Conservation (phyloP, 179 eudicot species). For the Spergularia azorica region DNA sequence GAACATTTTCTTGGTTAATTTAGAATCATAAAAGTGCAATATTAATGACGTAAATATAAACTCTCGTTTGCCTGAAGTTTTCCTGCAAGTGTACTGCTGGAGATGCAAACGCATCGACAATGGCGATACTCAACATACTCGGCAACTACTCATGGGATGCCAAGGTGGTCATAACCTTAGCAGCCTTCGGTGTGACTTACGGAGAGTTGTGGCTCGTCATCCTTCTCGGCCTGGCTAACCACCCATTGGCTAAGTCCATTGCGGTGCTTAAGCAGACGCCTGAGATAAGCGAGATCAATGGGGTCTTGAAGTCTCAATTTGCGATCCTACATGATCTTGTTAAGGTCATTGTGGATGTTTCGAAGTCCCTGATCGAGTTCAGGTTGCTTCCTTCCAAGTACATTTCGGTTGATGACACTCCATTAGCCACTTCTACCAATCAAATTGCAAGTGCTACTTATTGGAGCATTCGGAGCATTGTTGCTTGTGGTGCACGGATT, state of each 20-base stretch:
- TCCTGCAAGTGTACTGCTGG: slow-evolving; percentile 77
- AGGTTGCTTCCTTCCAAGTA: slow-evolving; percentile 64
- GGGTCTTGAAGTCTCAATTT: slow-evolving; percentile 36
- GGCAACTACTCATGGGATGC: slow-evolving; percentile 85
- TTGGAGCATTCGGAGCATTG: slow-evolving; percentile 79
- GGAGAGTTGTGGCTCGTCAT: slow-evolving; percentile 81
- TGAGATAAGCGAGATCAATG: slow-evolving; percentile 37
- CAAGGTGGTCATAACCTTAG: slow-evolving; percentile 63
- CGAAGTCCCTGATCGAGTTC: slow-evolving; percentile 57
- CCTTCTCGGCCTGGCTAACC: slow-evolving; percentile 34
- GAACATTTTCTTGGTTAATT: too few relatives aligned
- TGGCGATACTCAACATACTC: slow-evolving; percentile 59
- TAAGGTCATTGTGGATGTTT: slow-evolving; percentile 48
- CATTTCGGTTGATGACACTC: slow-evolving; percentile 60
- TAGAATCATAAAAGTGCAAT: too few relatives aligned
- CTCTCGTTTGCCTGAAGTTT: not conserved
- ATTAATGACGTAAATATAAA: too few relatives aligned
- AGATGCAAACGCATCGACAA: slow-evolving; percentile 64
- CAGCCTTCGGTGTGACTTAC: slow-evolving; percentile 65
- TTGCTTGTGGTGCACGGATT: slow-evolving; percentile 65
- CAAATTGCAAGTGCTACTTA: slow-evolving; percentile 79
- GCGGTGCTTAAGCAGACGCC: slow-evolving; percentile 71
- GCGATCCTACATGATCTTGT: slow-evolving; percentile 35
- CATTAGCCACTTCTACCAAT: slow-evolving; percentile 52
- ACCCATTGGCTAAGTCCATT: slow-evolving; percentile 73